A percentile compares a stretch with the other conserved stretches of the same genome.
Conservation (phyloP, 345 rosid species). For the Mercurialis annua region DNA sequence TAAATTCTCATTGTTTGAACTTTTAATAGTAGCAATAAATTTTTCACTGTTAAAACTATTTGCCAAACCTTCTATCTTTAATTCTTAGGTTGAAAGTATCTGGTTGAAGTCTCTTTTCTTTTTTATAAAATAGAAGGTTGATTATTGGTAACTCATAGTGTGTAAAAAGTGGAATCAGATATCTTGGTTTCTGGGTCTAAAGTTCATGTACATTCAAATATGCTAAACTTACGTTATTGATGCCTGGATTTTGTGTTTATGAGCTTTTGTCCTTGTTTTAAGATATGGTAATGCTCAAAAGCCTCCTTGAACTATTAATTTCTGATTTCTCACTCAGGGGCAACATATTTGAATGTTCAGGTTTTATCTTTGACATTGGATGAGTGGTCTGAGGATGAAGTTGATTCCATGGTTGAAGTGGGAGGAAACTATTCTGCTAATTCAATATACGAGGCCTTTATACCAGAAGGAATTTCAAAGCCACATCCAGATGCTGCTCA, state of each 20-base stretch:
- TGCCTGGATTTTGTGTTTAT: not conserved
- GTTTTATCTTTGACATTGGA: constrained; percentile 92
- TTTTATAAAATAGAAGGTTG: too few species aligned
- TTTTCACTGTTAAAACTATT: not conserved
- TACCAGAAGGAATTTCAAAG: constrained; percentile 75
- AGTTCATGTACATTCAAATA: not conserved
- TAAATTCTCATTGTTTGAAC: not conserved
- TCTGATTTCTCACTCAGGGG: not conserved
- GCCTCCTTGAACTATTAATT: not conserved
- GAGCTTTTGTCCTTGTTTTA: not conserved
- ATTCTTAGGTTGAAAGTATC: too few species aligned
- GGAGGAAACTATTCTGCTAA: constrained; percentile 93
- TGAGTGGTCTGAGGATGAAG: constrained; percentile 92
- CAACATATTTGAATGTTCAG: constrained; percentile 32
- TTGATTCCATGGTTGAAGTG: constrained; percentile 87
- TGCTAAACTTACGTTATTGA: not conserved
- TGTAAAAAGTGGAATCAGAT: not conserved
- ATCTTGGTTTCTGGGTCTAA: not conserved
- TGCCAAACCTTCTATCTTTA: not conserved
- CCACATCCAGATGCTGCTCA: constrained; percentile 80
- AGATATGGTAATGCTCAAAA: not conserved
- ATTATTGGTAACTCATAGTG: not conserved
- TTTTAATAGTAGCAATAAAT: not conserved
- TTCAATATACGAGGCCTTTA: constrained; percentile 79
- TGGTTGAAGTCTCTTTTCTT: not conserved